Evolutionary conservation across 2,329 filamentous ascomycete genomes (phyloP).

Genomic region (Talaromyces sp.): DNA sequence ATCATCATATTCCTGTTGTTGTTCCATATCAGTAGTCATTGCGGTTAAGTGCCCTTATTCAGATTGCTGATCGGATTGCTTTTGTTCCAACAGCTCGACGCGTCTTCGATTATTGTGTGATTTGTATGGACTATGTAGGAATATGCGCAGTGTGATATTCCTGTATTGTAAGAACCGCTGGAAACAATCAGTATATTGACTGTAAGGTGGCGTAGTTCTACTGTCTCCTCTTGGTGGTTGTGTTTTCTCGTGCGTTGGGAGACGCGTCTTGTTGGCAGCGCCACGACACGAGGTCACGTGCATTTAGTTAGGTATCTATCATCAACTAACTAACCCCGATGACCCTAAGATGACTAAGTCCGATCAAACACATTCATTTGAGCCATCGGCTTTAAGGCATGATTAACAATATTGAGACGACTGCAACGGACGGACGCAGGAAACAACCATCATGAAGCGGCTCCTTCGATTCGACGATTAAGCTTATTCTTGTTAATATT

Average conservation of each 20-base stretch:
- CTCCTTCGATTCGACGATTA: too few species aligned
- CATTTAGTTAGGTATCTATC: not conserved
- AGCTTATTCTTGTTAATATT: too few species aligned
- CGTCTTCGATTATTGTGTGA: not conserved
- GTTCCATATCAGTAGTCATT: constrained; percentile 53
- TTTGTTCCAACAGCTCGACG: not conserved
- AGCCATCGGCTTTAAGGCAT: too few species aligned
- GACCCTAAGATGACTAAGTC: too few species aligned
- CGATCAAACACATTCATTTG: too few species aligned
- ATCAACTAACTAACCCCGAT: too few species aligned
- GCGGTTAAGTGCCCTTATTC: not conserved
- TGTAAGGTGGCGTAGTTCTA: too few species aligned
- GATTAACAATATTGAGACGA: too few species aligned
- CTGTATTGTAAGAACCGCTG: not conserved
- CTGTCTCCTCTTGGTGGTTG: not conserved
- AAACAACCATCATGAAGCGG: not conserved
- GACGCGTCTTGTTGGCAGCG: constrained; percentile 24
- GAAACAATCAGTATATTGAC: not conserved
- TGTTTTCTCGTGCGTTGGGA: not conserved
- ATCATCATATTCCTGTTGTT: constrained; percentile 69
- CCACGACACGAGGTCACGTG: constrained; percentile 37
- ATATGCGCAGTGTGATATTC: not conserved
- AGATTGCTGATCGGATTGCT: not conserved
- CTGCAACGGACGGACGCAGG: too few species aligned
- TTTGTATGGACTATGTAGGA: not conserved